phyloP scores from a whole-genome alignment of 805 yeast genomes.

The Candida schatavii region DNA sequence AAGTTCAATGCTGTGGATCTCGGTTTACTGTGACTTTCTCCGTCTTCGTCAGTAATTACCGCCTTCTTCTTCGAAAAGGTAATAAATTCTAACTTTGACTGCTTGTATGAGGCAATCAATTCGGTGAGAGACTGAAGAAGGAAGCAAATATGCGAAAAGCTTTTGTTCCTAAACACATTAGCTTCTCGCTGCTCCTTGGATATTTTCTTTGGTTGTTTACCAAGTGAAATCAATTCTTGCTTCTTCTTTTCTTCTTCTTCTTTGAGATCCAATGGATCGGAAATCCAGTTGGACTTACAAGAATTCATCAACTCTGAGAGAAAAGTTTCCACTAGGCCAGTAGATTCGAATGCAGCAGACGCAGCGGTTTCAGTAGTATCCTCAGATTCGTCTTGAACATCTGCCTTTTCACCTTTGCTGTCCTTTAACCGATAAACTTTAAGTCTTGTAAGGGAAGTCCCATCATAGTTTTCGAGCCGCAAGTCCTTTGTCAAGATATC shows the following conservation, averaged over 20 bases:
- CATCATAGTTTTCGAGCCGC: conserved; percentile 44
- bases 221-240: conserved; percentile 21
- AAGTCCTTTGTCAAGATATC: conserved; percentile 42
- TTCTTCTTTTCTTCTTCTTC: conserved; percentile 17
- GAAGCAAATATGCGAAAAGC: conserved; percentile 66
- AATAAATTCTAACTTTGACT: conserved; percentile 77
- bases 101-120: conserved; percentile 71
- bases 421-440: neutral
- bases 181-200: conserved; percentile 5
- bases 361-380: neutral
- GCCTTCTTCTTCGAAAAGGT: conserved; percentile 63
- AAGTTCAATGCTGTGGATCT: conserved; percentile 75
- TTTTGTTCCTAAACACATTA: conserved; percentile 47
- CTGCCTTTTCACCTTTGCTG: conserved; percentile 14
- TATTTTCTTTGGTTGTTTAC: conserved; percentile 7
- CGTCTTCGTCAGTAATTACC: no score
- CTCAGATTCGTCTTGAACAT: neutral
- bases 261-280: conserved; percentile 18
- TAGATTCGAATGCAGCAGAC: conserved; percentile 14
- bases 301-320: conserved; percentile 61
- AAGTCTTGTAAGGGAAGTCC: conserved; percentile 9
- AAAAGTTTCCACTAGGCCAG: conserved; percentile 64
- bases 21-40: conserved; percentile 51
- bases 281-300: conserved; percentile 36
- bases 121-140: conserved; percentile 68